phyloP scores from a whole-genome alignment of 2,329 filamentous ascomycete species.

The Colletotrichum euphorbiae region DNA sequence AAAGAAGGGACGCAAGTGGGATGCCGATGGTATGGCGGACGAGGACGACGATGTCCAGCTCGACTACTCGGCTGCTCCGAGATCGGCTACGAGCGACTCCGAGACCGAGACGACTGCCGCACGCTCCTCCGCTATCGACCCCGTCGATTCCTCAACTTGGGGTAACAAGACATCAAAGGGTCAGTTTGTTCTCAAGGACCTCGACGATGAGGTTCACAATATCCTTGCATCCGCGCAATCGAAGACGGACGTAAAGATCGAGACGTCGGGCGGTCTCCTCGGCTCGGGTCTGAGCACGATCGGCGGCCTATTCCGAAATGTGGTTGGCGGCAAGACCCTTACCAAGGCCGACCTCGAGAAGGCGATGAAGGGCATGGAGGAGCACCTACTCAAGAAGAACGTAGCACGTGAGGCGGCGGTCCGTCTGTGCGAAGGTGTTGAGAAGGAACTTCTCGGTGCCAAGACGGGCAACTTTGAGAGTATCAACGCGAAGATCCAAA shows the following conservation, averaged over 20 bases:
- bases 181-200: slow-evolving; percentile 91
- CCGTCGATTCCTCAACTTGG: slow-evolving; percentile 83
- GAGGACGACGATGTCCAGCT: slow-evolving; percentile 84
- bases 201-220: slow-evolving; percentile 92
- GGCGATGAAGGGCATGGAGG: slow-evolving; percentile 95
- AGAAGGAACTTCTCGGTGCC: slow-evolving; percentile 87
- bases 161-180: slow-evolving; percentile 87
- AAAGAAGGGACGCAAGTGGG: slow-evolving; percentile 94
- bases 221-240: slow-evolving; percentile 86
- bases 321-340: slow-evolving; percentile 93
- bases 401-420: slow-evolving; percentile 94
- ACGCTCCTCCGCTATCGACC: slow-evolving; percentile 73
- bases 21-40: slow-evolving; percentile 86
- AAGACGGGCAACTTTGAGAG: slow-evolving; percentile 94
- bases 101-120: slow-evolving; percentile 59
- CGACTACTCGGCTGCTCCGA: slow-evolving; percentile 83
- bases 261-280: slow-evolving; percentile 72
- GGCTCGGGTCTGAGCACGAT: slow-evolving; percentile 85
- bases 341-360: slow-evolving; percentile 91
- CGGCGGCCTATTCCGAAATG: slow-evolving; percentile 90
- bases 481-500: slow-evolving; percentile 84
- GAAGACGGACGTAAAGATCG: slow-evolving; percentile 58
- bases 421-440: slow-evolving; percentile 89
- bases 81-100: slow-evolving; percentile 63
- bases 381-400: slow-evolving; percentile 94